Base-by-base conservation (phyloP, 345 rosid genomes). In the Citrus glauca region DNA sequence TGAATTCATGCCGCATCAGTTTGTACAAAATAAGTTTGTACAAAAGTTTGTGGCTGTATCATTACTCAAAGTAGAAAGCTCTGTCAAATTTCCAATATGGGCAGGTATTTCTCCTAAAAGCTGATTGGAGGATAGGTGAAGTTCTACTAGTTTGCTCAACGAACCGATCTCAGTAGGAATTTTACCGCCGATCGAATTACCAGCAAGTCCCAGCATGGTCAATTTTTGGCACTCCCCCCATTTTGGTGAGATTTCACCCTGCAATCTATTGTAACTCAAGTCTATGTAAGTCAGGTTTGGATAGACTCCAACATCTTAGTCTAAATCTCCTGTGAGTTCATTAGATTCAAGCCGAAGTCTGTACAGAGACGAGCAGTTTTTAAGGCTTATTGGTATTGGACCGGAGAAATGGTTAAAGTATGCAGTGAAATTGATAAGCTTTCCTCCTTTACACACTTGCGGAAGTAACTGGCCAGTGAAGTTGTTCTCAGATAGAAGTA, bases 211-310 rank as follows among this genome's bases (percentile, higher is more conserved):
- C 24, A 60, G 38, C 32, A 28, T 33, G 0, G 76, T 25, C 66
- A 86, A 61, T 19, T 79, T 79, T 32, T 38, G 70, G 48, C 74
- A 72, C 28, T 82, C 25, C 2, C 78, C 87, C 89, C 87, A 86
- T 37, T 69, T 69, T 0, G 81, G 73, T 8, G 89, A 80, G 9
- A 86, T 69, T 45, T 71, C 68, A 19, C 87, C 89, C 1, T 28
- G 56, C 61, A 84, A 53, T 22, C 66, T 69, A 28, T 86, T 86
- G 85, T 71, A 30, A 17, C 85, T 84, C 2, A 84, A 71, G 63
- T 84, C 85, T 4, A 84, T 79, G 50, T 78, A 76, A 45, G 61
- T 76, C 66, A 86, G 84, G 24, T 81, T 80, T 1, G 87, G 87
- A 72, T 86, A 82, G 1, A 79, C 69, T 0, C 84, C 77, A 33